phyloP scores from a whole-genome alignment of 345 rosid species.

The Heritiera fomes region DNA sequence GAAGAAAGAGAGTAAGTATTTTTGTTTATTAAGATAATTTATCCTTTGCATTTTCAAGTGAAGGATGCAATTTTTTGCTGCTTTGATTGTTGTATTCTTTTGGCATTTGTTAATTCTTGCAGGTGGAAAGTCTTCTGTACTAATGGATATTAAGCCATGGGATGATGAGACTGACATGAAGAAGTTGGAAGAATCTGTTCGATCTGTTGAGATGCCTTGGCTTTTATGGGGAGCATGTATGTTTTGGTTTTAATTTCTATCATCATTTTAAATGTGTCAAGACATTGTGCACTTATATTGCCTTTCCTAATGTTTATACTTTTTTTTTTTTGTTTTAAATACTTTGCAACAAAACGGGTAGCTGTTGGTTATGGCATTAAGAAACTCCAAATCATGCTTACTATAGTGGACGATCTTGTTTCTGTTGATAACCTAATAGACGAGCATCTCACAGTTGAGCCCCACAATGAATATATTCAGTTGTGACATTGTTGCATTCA shows the following conservation, averaged over 20 bases:
- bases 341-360: constrained; percentile 63
- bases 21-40: neutral
- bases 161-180: constrained; percentile 99
- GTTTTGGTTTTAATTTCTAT: constrained; percentile 17
- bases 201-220: constrained; percentile 74
- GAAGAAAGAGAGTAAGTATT: constrained; percentile 74
- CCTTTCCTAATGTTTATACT: neutral
- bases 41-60: neutral
- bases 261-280: neutral
- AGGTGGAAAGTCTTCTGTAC: constrained; percentile 97
- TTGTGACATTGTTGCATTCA: constrained; percentile 88
- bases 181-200: constrained; percentile 77
- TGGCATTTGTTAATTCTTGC: neutral
- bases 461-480: constrained; percentile 80
- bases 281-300: neutral
- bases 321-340: neutral
- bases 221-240: constrained; percentile 96
- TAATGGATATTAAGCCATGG: constrained; percentile 94
- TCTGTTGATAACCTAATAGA: constrained; percentile 78
- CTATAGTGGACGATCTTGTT: constrained; percentile 87
- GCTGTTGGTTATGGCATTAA: constrained; percentile 94
- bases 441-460: constrained; percentile 73
- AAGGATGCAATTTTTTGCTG: neutral
- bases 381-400: constrained; percentile 86
- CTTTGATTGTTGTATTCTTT: neutral